Evolutionary conservation across 306 rosid species (phyloP), one percentile per base, ranked within the genome.

Genomic region (Lotus japonicus): DNA sequence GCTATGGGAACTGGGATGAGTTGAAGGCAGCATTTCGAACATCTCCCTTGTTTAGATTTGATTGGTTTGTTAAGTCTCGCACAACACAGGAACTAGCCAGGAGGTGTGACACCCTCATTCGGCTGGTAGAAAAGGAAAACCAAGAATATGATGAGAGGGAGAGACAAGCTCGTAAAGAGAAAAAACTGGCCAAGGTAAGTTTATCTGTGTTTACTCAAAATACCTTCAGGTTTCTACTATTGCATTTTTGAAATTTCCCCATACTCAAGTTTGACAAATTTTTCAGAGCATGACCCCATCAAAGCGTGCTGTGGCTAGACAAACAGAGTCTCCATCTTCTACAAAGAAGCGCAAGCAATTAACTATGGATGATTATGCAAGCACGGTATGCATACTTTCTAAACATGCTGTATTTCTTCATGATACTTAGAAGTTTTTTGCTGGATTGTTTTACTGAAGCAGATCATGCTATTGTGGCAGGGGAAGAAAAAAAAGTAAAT

Each of bases 1-100:
- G 99, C 66, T 94, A 94, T 73, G 99, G 99, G 44, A 94, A 90
- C 79, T 94, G 99, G 99, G 99, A 94, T 74, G 99, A 94, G 79
- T 72, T 94, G 82, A 94, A 94, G 82, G 97, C 99, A 14, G 97
- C 96, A 36, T 94, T 94, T 59, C 97, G 99, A 44, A 94, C 97
- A 4, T 94, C 99, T 23, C 96, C 99, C 21, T 77, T 94, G 80
- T 94, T 94, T 81, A 91, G 97, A 67, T 94, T 94, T 80, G 99
- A 94, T 85, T 94, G 99, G 99, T 94, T 94, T 82, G 91, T 94
- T 2, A 94, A 94, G 85, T 94, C 99, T 50, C 97, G 99, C 73
- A 94, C 99, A 55, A 88, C 99, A 8, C 99, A 94, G 83, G 99
- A 94, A 85, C 95, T 94, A 43, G 97, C 99, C 1, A 90, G 99